A percentile compares a stretch with the other conserved stretches of the same genome.
These are phyloP conservation scores for Carpinus fangiana DNA, from an alignment of 306 rosid species.

Conservation along the genomic window DNA sequence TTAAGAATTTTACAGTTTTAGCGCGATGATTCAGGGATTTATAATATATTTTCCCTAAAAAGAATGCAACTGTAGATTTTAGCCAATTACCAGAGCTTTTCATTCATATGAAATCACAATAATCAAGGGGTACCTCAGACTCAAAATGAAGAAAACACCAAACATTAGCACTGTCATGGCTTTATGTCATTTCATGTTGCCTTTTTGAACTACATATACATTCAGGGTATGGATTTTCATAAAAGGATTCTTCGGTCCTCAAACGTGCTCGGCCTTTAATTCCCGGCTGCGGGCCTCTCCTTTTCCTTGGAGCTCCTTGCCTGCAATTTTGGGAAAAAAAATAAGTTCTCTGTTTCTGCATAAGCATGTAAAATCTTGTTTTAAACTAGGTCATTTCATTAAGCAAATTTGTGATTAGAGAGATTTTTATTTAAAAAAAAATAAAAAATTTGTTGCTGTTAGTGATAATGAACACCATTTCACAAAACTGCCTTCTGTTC, in stretches of 20 bases:
- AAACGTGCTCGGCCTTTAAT: constrained; percentile 81
- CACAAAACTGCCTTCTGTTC: background rate
- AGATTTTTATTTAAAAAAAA: too few species aligned
- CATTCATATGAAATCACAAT: background rate
- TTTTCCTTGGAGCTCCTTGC: constrained; percentile 88
- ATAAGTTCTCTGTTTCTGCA: constrained; percentile 15
- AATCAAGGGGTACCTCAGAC: background rate
- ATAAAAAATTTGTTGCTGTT: background rate
- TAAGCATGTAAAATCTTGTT: constrained; percentile 4
- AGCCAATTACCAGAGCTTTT: background rate
- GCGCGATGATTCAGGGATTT: too few species aligned
- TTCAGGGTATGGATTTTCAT: constrained; percentile 89
- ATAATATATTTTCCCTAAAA: too few species aligned
- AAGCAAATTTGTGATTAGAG: background rate
- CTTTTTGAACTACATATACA: constrained; percentile 71
- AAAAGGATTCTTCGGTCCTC: constrained; percentile 83
- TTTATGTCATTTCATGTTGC: constrained; percentile 35
- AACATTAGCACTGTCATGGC: background rate
- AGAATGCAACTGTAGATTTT: background rate
- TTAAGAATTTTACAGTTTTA: too few species aligned
- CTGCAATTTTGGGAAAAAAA: constrained; percentile 40
- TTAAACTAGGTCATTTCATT: background rate
- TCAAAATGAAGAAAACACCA: background rate
- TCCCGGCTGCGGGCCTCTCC: constrained; percentile 65
- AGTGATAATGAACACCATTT: background rate